Evolutionary conservation across 108 stramenopile species (phyloP).

Genomic region (Cylindrotheca closterium): DNA sequence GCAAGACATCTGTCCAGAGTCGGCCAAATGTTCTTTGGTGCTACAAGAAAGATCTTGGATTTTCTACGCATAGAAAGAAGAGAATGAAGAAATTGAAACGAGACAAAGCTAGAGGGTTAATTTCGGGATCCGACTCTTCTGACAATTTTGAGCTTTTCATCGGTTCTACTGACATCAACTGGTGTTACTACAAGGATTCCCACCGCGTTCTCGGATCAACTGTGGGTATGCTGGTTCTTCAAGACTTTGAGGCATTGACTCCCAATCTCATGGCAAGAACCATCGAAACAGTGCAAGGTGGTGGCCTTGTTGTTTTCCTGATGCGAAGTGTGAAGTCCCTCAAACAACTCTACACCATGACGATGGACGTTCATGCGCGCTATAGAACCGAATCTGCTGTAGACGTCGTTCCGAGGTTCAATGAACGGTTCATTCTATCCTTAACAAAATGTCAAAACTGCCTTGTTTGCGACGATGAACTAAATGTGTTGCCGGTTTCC

Average conservation of each 20-base stretch:
- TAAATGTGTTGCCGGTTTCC: slow-evolving; percentile 96
- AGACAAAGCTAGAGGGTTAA: slow-evolving; percentile 83
- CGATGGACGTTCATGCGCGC: slow-evolving; percentile 98
- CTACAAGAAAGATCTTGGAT: slow-evolving; percentile 99
- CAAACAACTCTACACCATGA: slow-evolving; percentile 96
- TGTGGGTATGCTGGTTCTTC: slow-evolving; percentile 93
- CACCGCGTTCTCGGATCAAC: slow-evolving; percentile 96
- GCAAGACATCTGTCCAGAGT: slow-evolving; percentile 72
- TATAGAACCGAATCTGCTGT: slow-evolving; percentile 91
- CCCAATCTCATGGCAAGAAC: slow-evolving; percentile 98
- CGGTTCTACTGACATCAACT: slow-evolving; percentile 90
- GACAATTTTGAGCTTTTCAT: slow-evolving; percentile 99
- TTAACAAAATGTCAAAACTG: slow-evolving; percentile 87
- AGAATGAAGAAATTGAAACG: slow-evolving; percentile 97
- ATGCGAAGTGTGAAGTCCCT: slow-evolving; percentile 91
- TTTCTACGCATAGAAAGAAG: slow-evolving; percentile 90
- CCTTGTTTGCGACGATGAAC: slow-evolving; percentile 97
- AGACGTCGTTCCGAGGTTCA: slow-evolving; percentile 94
- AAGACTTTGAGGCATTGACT: slow-evolving; percentile 99
- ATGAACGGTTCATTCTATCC: slow-evolving; percentile 98
- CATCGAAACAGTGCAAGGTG: slow-evolving; percentile 97
- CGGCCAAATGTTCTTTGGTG: slow-evolving; percentile 96
- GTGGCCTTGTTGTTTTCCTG: slow-evolving; percentile 95
- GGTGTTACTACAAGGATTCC: slow-evolving; percentile 99
- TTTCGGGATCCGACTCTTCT: slow-evolving; percentile 30